Conservation (phyloP, 1,284 basidiomycete species). For the Rugosomyces carneus region DNA sequence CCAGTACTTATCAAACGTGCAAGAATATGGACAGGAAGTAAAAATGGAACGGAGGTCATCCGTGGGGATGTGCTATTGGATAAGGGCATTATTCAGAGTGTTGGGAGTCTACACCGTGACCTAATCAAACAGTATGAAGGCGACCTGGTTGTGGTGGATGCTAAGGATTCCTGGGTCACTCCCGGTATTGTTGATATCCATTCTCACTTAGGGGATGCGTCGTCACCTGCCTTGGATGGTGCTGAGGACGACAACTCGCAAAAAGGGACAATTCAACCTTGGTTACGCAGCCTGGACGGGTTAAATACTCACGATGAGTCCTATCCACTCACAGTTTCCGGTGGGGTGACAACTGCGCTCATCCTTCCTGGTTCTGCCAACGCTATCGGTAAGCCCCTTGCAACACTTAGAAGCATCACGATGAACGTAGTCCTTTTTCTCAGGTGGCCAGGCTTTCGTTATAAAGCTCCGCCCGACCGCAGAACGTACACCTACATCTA, state of each 20-base stretch:
- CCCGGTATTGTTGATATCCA: conserved; percentile 69
- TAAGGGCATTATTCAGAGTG: conserved; percentile 46
- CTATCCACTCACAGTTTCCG: conserved; percentile 51
- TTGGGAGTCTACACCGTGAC: conserved; percentile 35
- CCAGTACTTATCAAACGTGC: conserved; percentile 48
- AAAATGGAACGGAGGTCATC: conserved; percentile 46
- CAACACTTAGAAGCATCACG: neutral
- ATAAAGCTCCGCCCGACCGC: conserved; percentile 56
- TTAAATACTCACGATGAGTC: conserved; percentile 59
- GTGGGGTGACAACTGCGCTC: conserved; percentile 68
- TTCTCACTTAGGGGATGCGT: conserved; percentile 58
- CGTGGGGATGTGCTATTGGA: conserved; percentile 48
- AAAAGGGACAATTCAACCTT: conserved; percentile 51
- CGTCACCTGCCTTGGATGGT: conserved; percentile 35
- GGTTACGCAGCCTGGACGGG: conserved; percentile 55
- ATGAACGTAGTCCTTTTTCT: neutral
- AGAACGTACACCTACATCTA: conserved; percentile 49
- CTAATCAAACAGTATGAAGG: conserved; percentile 20
- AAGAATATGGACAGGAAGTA: conserved; percentile 47
- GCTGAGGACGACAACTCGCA: conserved; percentile 47
- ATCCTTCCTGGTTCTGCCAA: conserved; percentile 40
- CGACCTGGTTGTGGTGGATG: conserved; percentile 38
- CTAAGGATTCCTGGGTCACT: conserved; percentile 45
- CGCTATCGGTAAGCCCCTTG: conserved; percentile 33
- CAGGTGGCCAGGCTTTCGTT: conserved; percentile 58